phyloP scores from a whole-genome alignment of 2,329 filamentous ascomycete species.

The Amauroascus niger region DNA sequence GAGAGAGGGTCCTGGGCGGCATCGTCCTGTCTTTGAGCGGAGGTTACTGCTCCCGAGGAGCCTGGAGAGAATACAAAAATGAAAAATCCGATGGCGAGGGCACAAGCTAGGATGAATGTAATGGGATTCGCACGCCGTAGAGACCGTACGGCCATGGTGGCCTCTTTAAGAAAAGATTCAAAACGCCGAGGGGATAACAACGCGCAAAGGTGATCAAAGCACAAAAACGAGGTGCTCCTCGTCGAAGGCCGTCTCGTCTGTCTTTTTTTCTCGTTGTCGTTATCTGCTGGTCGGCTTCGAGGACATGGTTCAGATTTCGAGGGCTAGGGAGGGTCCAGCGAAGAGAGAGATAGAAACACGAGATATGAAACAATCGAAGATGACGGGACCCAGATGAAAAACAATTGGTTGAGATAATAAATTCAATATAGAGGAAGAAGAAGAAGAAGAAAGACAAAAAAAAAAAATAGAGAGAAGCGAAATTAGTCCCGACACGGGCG shows the following conservation, averaged over 20 bases:
- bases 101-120: slow-evolving; percentile 60
- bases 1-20: slow-evolving; percentile 62
- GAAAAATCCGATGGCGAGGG: slow-evolving; percentile 64
- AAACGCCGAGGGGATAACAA: background rate
- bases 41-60: slow-evolving; percentile 44
- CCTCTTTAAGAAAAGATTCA: background rate
- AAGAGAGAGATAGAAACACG: background rate
- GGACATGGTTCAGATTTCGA: slow-evolving; percentile 1
- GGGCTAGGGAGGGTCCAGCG: background rate
- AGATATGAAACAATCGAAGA: background rate
- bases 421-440: background rate
- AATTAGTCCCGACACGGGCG: too few relatives aligned
- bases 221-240: background rate
- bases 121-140: slow-evolving; percentile 71
- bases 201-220: background rate
- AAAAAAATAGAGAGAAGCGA: too few relatives aligned
- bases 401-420: background rate
- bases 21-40: slow-evolving; percentile 43
- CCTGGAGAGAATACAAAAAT: slow-evolving; percentile 52
- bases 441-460: too few relatives aligned
- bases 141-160: slow-evolving; percentile 51
- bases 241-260: background rate
- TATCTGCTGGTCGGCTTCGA: slow-evolving; percentile 7
- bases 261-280: slow-evolving; percentile 2
- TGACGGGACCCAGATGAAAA: too few relatives aligned